phyloP scores from a whole-genome alignment of 495 filamentous ascomycete genomes.

The Hypoxylon crocopeplum region DNA sequence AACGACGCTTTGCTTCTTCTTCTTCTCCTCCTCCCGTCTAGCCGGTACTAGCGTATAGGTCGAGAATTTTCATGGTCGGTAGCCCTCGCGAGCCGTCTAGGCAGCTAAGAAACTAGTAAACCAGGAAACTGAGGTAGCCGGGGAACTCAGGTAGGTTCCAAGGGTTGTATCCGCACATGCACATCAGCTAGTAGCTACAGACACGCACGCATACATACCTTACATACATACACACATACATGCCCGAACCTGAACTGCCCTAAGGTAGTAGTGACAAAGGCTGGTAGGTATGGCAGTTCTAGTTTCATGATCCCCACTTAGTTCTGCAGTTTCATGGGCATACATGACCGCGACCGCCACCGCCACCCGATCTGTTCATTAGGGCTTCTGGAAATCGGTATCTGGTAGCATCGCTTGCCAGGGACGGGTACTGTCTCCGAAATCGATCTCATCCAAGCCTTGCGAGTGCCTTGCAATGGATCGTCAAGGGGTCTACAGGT shows the following conservation, averaged over 20 bases:
- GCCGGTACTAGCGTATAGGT: constrained; percentile 26
- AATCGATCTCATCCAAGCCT: constrained; percentile 39
- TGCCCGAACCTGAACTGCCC: constrained; percentile 16
- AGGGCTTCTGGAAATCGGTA: constrained; percentile 37
- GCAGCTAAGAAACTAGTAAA: too few relatives aligned
- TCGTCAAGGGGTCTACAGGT: constrained; percentile 36
- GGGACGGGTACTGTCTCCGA: constrained; percentile 38
- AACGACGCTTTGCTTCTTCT: constrained; percentile 5
- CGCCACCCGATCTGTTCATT: constrained; percentile 42
- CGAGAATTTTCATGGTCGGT: constrained; percentile 29
- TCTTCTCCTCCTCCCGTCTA: constrained; percentile 20
- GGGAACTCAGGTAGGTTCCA: constrained; percentile 10
- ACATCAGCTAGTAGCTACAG: background rate
- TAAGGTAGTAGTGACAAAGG: constrained; percentile 29
- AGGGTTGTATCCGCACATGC: constrained; percentile 35
- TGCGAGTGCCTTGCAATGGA: constrained; percentile 33
- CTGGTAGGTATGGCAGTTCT: constrained; percentile 31
- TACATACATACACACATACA: constrained; percentile 28
- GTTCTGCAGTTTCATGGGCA: background rate
- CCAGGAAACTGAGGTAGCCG: too few relatives aligned
- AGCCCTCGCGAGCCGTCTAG: constrained; percentile 6
- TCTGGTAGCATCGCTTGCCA: constrained; percentile 36
- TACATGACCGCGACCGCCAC: constrained; percentile 39
- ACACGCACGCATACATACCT: constrained; percentile 34
- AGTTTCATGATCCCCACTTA: constrained; percentile 33